Percentiles rank a stretch among this genome's conserved stretches.
Evolutionary conservation across 208 protist genomes (phyloP).

Genomic region (Crithidia fasciculata): DNA sequence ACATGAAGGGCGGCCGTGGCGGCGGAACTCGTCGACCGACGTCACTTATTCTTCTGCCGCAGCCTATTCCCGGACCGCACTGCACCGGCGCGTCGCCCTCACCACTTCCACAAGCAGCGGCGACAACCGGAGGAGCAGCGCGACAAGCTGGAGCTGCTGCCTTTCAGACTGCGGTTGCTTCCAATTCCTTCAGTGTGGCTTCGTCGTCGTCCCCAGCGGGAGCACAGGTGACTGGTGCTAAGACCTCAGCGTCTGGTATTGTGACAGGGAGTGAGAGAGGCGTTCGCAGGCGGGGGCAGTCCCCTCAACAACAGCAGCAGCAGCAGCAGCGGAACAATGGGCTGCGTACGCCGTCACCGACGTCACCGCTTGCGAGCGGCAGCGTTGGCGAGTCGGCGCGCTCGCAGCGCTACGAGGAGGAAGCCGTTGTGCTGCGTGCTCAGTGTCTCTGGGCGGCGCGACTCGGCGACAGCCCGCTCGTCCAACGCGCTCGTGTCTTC

Average conservation of each 20-base stretch:
- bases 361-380: not conserved
- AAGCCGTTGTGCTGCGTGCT: slow-evolving; percentile 41
- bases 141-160: not conserved
- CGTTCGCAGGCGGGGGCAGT: not conserved
- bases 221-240: too few species aligned
- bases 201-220: too few species aligned
- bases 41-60: slow-evolving; percentile 9
- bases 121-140: not conserved
- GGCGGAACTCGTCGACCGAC: not conserved
- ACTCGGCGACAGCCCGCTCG: slow-evolving; percentile 49
- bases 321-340: not conserved
- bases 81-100: not conserved
- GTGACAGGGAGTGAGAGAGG: not conserved
- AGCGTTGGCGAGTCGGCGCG: not conserved
- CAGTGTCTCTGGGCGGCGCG: slow-evolving; percentile 50
- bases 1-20: too few species aligned
- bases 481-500: slow-evolving; percentile 66
- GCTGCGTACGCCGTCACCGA: slow-evolving; percentile 5
- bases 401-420: not conserved
- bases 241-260: not conserved
- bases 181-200: too few species aligned
- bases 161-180: too few species aligned
- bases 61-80: not conserved
- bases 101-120: not conserved
- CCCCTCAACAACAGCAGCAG: slow-evolving; percentile 1